A percentile compares a stretch with the other conserved stretches of the same genome.
phyloP scores from a whole-genome alignment of 2,329 filamentous ascomycete genomes.

The Scopulariopsis brevicaulis region DNA sequence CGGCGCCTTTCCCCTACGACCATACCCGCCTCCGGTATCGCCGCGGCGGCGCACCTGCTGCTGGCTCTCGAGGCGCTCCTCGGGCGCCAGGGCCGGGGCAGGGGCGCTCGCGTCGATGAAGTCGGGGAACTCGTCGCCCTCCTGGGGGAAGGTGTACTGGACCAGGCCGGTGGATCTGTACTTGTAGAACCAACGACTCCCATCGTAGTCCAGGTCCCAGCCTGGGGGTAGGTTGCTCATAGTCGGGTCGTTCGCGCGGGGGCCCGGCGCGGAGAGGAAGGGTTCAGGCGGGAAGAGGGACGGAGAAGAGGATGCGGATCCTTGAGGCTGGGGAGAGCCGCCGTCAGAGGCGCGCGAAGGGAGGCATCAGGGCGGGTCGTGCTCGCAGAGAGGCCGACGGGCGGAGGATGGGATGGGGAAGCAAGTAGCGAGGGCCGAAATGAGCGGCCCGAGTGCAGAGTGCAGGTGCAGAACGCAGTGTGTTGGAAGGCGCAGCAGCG shows the following conservation, averaged over 20 bases:
- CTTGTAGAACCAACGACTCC: slow-evolving; percentile 44
- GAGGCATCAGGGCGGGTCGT: background rate
- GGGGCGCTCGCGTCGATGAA: slow-evolving; percentile 25
- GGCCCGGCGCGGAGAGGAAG: background rate
- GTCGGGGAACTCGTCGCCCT: slow-evolving; percentile 47
- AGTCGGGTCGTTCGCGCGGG: background rate
- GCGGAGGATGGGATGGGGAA: background rate
- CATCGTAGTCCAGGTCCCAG: slow-evolving; percentile 49
- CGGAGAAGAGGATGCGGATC: background rate
- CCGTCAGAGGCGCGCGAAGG: background rate
- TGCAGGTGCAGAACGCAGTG: background rate
- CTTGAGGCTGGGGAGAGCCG: background rate
- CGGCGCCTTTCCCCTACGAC: background rate
- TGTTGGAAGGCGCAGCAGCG: background rate
- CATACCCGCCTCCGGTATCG: background rate
- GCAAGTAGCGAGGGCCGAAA: background rate
- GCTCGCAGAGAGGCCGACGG: background rate
- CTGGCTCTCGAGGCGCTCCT: slow-evolving; percentile 40
- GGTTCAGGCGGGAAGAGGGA: background rate
- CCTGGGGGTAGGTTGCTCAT: slow-evolving; percentile 30
- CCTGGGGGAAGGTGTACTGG: slow-evolving; percentile 44
- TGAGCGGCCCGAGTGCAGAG: too few relatives aligned
- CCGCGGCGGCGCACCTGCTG: slow-evolving; percentile 30
- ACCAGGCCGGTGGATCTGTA: slow-evolving; percentile 40
- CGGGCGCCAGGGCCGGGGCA: slow-evolving; percentile 30